Base-by-base conservation (phyloP, 495 filamentous ascomycete species). In the Penicillium angulare region DNA sequence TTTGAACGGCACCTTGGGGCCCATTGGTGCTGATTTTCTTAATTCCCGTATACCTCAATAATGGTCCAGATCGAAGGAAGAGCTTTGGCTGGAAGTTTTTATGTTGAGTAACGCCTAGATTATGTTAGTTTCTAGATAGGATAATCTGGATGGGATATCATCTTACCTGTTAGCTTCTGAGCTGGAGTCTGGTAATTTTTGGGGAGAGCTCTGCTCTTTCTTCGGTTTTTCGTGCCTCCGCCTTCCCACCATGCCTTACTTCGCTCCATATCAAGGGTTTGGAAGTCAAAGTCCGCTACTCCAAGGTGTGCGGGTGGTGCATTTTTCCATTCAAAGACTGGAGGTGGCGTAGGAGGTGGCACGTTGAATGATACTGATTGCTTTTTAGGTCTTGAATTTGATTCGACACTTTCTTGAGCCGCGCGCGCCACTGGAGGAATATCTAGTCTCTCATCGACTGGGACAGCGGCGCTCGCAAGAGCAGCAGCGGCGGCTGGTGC, bases 31-130 rank as follows among this genome's bases (percentile, higher is more conserved):
- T 66, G 15, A 68, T 61, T 33, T 64, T 65, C 23, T 63, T 74
- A 29, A 96, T 77, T n/a, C 95, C 93, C 39, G 85, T 88, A 67
- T 92, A 98, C 26, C 95, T 81, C 46, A 98, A 73, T 35, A 97
- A 73, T 13, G 93, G 93, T 4, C 93, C 93, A 62, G 91, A 92
- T 67, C 89, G 89, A 38, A 98, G 76, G 64, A 89, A 90, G 5
- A 98, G 71, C 10, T 80, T 78, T 10, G 93, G 93, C 47, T 86
- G 85, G 71, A 96, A 98, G 49, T 75, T 77, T 22, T 89, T 88
- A 32, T 78, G 46, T 15, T 55, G 51, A 26, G 59, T 60, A 10
- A 63, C 51, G 34, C 62, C 62, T 65, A 18, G 7, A 10, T 10
- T 1, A 15, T 52, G 55, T 71, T 53, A 73, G 54, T 29, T 23